Evolutionary conservation across 345 rosid genomes (phyloP).

Genomic region (Raphanus raphanistrum): DNA sequence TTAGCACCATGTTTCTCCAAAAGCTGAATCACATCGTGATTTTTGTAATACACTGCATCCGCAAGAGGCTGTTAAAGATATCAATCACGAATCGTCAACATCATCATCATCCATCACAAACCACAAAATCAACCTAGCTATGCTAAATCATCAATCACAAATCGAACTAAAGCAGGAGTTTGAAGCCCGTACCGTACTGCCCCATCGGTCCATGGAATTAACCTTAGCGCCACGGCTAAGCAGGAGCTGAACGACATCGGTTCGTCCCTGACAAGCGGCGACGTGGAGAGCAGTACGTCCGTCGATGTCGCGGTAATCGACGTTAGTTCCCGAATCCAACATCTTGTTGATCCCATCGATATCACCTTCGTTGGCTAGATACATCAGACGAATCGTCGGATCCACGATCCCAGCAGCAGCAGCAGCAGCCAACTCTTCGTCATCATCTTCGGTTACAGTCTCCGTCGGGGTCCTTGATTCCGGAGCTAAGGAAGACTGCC

Average conservation of each 20-base stretch:
- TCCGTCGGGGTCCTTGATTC: constrained; percentile 10
- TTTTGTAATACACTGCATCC: constrained; percentile 72
- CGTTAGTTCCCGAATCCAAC: constrained; percentile 61
- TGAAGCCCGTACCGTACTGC: constrained; percentile 52
- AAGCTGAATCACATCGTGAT: constrained; percentile 66
- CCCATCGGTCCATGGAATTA: constrained; percentile 57
- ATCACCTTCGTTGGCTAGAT: constrained; percentile 75
- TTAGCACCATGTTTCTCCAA: constrained; percentile 76
- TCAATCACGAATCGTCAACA: constrained; percentile 25
- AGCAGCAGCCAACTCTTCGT: constrained; percentile 45
- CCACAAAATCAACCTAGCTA: neutral
- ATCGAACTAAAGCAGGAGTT: neutral
- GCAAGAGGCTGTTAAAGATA: constrained; percentile 72
- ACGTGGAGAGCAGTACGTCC: constrained; percentile 78
- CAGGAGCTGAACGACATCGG: constrained; percentile 51
- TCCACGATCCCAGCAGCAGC: constrained; percentile 39
- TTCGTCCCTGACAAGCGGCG: constrained; percentile 72
- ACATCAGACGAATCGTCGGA: constrained; percentile 69
- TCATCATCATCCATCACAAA: neutral
- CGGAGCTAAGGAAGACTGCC: neutral
- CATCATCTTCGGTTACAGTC: constrained; percentile 24
- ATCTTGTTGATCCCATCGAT: constrained; percentile 61
- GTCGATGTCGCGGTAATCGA: constrained; percentile 66
- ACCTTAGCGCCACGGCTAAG: constrained; percentile 55
- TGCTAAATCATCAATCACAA: neutral